Base-by-base conservation (phyloP, 805 yeast genomes). In the Saturnispora halmiae region DNA sequence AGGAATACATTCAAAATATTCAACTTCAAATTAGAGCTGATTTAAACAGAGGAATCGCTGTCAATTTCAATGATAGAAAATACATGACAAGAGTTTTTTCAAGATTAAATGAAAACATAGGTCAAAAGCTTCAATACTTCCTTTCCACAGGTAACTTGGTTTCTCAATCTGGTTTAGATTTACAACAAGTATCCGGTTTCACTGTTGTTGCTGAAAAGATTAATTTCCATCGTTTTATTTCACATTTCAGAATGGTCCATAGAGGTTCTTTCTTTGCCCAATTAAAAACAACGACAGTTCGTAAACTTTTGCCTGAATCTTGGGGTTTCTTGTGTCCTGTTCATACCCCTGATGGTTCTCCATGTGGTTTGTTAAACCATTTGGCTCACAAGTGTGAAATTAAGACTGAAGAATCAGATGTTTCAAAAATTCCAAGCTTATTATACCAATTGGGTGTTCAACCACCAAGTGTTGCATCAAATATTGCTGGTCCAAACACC, bases 321-420 rank as follows among this genome's bases (percentile, higher is more conserved):
- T 92, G 98, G 98, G 98, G 98, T 3, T 92, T 92, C 74, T 66
- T 92, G 53, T 92, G 98, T 66, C 98, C 98, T 10, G 98, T 92
- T 19, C 98, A 92, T 63, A 92, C 98, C 11, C 98, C 98, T 5
- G 98, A 92, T 81, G 98, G 98, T 53, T 83, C 97, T 38, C 98
- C 98, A 16, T 92, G 98, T 78, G 98, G 98, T 69, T 71, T 92
- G 60, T 69, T 92, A 56, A 92, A 92, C 65, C 98, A 92, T 72
- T 79, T 92, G 67, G 82, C 97, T 8, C 96, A 92, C 66, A 87
- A 85, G 63, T 92, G 98, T 72, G 71, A 73, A 52, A 82, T 92
- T 46, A 77, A 95, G 6, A 88, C 96, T 7, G 60, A 63, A 32
- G 78, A 77, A 19, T 66, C 82, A 4, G 94, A 88, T 56, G 90